A percentile compares a stretch with the other conserved stretches of the same genome.
These are phyloP conservation scores for Exophiala bonariae DNA, from an alignment of 2,329 filamentous ascomycete genomes.

Conservation along the genomic window DNA sequence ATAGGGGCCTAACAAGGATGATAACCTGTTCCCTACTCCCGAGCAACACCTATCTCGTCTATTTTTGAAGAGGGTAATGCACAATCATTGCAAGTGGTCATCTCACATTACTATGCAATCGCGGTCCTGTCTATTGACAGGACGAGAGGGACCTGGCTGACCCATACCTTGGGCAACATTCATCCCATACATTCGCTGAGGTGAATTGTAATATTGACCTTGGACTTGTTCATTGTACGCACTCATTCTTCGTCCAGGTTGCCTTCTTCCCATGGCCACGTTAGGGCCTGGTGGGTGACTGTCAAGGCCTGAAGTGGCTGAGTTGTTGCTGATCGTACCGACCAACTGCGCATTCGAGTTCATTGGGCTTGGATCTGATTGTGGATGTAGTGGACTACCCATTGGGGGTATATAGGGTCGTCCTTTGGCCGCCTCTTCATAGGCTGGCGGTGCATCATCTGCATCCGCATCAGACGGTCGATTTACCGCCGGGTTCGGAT, in stretches of 20 bases:
- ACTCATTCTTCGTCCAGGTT: slow-evolving; percentile 14
- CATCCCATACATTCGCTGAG: slow-evolving; percentile 7
- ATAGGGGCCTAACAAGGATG: too few relatives aligned
- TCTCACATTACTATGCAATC: slow-evolving; percentile 24
- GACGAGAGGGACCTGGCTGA: slow-evolving; percentile 4
- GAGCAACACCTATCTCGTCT: too few relatives aligned
- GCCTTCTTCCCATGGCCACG: slow-evolving; percentile 12
- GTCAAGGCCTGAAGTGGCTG: slow-evolving; percentile 5
- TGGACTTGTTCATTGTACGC: slow-evolving; percentile 20
- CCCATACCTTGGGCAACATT: slow-evolving; percentile 2
- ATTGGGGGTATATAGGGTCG: slow-evolving; percentile 56
- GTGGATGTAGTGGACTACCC: slow-evolving; percentile 44
- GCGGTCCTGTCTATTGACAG: slow-evolving; percentile 10
- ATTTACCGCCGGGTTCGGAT: slow-evolving; percentile 23
- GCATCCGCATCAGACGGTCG: slow-evolving; percentile 36
- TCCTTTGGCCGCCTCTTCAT: slow-evolving; percentile 62
- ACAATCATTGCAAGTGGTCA: too few relatives aligned
- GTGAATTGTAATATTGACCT: slow-evolving; percentile 10
- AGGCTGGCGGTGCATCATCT: slow-evolving; percentile 61
- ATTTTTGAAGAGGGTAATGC: too few relatives aligned
- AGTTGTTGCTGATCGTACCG: slow-evolving; percentile 21
- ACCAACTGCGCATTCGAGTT: slow-evolving; percentile 22
- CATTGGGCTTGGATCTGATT: slow-evolving; percentile 20
- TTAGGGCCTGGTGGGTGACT: slow-evolving; percentile 23
- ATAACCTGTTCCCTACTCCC: too few relatives aligned